Conservation (phyloP, 2,329 filamentous ascomycete species). For the Paraphaeosphaeria minitans region DNA sequence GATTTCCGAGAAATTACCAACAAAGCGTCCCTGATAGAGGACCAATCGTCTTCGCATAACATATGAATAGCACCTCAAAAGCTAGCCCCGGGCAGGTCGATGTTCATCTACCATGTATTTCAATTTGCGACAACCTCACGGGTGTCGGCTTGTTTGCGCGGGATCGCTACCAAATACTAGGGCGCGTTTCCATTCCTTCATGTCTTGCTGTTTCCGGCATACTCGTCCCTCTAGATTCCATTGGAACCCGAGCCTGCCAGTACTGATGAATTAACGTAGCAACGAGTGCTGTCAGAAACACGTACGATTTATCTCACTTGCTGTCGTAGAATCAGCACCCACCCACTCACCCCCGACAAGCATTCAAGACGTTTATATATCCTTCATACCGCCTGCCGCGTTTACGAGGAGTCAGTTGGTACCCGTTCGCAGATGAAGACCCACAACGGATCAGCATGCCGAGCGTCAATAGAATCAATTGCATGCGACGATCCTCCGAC, state of each 20-base stretch:
- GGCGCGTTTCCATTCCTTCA: slow-evolving; percentile 18
- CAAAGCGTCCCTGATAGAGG: not conserved
- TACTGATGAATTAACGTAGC: slow-evolving; percentile 7
- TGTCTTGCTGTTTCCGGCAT: slow-evolving; percentile 31
- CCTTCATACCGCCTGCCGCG: not conserved
- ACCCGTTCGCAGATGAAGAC: slow-evolving; percentile 7
- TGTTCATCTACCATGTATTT: not conserved
- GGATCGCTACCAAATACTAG: slow-evolving; percentile 14
- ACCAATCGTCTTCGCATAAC: not conserved
- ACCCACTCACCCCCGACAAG: slow-evolving; percentile 3
- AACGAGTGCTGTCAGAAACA: slow-evolving; percentile 17
- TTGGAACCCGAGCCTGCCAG: slow-evolving; percentile 6
- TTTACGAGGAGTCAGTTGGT: not conserved
- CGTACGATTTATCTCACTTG: not conserved
- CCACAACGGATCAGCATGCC: slow-evolving; percentile 3
- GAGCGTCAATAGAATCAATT: not conserved
- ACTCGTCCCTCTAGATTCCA: slow-evolving; percentile 3
- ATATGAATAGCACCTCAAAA: not conserved
- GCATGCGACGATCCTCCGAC: not conserved
- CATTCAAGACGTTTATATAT: slow-evolving; percentile 2
- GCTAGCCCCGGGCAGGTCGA: not conserved
- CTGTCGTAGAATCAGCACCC: slow-evolving; percentile 14
- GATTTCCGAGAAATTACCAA: not conserved
- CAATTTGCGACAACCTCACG: not conserved
- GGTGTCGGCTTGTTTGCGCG: slow-evolving; percentile 11